These are phyloP conservation scores for Candida cerambycidarum DNA, from an alignment of 805 yeast genomes.

Conservation along the genomic window DNA sequence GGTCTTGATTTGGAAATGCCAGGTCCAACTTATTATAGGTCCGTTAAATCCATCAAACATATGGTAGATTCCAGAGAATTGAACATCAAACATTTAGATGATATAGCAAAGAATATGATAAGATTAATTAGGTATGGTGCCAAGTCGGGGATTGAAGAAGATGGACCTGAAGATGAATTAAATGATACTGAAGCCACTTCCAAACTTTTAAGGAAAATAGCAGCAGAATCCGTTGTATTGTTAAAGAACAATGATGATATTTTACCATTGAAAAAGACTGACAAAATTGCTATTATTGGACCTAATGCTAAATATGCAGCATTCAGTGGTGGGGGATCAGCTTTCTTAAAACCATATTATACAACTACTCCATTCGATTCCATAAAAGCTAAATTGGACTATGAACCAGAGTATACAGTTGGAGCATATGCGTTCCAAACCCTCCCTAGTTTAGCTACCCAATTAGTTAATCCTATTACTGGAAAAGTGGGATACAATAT, in stretches of 20 bases:
- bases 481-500: slow-evolving; percentile 25
- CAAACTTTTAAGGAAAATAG: slow-evolving; percentile 21
- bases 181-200: slow-evolving; percentile 28
- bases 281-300: slow-evolving; percentile 31
- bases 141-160: slow-evolving; percentile 21
- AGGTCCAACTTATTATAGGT: slow-evolving; percentile 28
- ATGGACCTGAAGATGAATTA: slow-evolving; percentile 20
- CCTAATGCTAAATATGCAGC: slow-evolving; percentile 31
- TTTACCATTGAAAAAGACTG: slow-evolving; percentile 31
- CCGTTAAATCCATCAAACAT: slow-evolving; percentile 17
- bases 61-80: slow-evolving; percentile 27
- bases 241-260: slow-evolving; percentile 26
- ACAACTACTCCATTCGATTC: slow-evolving; percentile 27
- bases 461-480: slow-evolving; percentile 21
- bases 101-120: slow-evolving; percentile 26
- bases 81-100: slow-evolving; percentile 25
- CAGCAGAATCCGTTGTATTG: slow-evolving; percentile 28
- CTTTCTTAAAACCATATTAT: slow-evolving; percentile 27
- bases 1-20: slow-evolving; percentile 39
- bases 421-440: slow-evolving; percentile 31
- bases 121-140: slow-evolving; percentile 25
- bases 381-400: slow-evolving; percentile 16
- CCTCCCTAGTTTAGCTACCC: slow-evolving; percentile 27
- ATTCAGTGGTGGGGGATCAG: slow-evolving; percentile 37
- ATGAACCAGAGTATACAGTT: slow-evolving; percentile 24